Base-by-base conservation (phyloP, 2,329 filamentous ascomycete genomes). In the Huntiella abstrusa region DNA sequence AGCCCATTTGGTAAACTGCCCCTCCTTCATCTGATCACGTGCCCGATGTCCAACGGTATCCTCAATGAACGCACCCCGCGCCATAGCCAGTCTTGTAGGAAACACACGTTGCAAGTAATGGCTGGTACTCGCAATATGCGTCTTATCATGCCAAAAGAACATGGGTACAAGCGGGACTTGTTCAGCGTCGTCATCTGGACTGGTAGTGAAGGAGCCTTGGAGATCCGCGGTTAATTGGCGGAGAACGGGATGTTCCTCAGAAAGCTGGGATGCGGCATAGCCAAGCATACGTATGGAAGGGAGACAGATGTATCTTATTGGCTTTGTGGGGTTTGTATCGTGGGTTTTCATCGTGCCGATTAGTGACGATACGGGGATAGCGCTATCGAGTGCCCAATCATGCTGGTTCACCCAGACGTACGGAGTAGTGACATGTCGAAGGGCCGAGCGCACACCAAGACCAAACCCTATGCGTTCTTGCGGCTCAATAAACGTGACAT, bases 71-170 rank as follows among this genome's bases (percentile, higher is more conserved):
- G 65, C 67, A 0, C 70, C 70, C 1, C 70, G 59, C 4, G 63
- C 56, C 52, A 74, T 63, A 1, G 70, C 66, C 12, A 71, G 53
- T 1, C 69, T 61, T 1, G 60, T 64, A 0, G 69, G 64, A 42
- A 73, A 74, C 1, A 73, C 64, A 0, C 64, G 59, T 1, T 57
- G 53, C 0, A 73, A 59, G 47, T 74, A 74, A 51, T 74, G 70
- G 1, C 57, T 52, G 0, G 61, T 64, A 3, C 62, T 64, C 1
- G 65, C 69, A 2, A 74, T 49, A 47, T 74, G 70, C 0, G 70
- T 69, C 52, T 74, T 74, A 50, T 74, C 70, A 47, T 73, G 69
- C 70, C 70, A 74, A 53, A 73, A 71, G 57, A 72, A 74, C 46
- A 74, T 60, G 0, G 70, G 70, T 1, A 70, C 73, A 36, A 74